Evolutionary conservation across 2,329 filamentous ascomycete genomes (phyloP).

Genomic region (Stachybotrys echinatus): DNA sequence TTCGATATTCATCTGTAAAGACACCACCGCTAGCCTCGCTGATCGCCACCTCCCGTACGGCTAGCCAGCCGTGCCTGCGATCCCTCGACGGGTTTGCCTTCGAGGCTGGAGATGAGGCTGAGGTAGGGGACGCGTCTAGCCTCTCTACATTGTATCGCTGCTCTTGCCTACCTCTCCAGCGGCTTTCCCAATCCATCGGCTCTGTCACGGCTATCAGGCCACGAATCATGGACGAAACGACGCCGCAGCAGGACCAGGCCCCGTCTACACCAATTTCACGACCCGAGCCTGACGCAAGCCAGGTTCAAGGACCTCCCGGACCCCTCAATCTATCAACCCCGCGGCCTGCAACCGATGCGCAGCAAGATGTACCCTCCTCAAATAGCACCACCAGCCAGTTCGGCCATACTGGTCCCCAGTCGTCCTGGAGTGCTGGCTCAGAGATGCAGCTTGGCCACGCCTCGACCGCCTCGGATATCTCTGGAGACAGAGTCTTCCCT

Average conservation of each 20-base stretch:
- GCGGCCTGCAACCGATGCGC: neutral
- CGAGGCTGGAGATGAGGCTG: neutral
- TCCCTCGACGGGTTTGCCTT: neutral
- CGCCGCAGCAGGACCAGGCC: neutral
- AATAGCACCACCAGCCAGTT: slow-evolving; percentile 11
- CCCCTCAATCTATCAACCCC: neutral
- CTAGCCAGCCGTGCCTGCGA: neutral
- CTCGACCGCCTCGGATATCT: slow-evolving; percentile 28
- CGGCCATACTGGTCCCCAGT: slow-evolving; percentile 20
- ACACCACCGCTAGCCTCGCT: neutral
- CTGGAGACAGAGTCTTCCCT: slow-evolving; percentile 66
- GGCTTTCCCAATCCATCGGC: neutral
- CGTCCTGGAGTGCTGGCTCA: slow-evolving; percentile 36
- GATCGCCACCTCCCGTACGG: neutral
- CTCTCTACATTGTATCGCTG: neutral
- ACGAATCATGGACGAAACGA: neutral
- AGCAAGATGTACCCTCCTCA: slow-evolving; percentile 6
- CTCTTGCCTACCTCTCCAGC: neutral
- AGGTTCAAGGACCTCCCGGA: neutral
- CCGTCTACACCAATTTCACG: neutral
- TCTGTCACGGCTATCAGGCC: neutral
- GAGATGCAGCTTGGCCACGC: slow-evolving; percentile 31
- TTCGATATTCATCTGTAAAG: neutral
- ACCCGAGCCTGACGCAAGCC: neutral
- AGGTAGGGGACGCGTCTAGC: neutral